These are phyloP conservation scores for Cladosporium sp. DNA, from an alignment of 2,329 filamentous ascomycete species.

Conservation along the genomic window DNA sequence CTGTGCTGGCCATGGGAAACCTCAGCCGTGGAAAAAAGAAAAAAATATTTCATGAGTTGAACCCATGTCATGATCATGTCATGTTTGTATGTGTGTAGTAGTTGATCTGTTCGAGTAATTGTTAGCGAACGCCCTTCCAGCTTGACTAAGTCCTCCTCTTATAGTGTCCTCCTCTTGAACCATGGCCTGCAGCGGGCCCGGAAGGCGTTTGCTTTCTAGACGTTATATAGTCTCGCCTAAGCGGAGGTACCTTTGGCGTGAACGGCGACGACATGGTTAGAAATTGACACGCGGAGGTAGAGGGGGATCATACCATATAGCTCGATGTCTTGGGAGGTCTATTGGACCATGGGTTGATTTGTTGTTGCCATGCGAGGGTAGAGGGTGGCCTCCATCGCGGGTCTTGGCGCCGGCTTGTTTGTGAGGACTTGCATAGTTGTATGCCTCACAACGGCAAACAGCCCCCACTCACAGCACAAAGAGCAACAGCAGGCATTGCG, in stretches of 20 bases:
- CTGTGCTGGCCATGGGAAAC: not conserved
- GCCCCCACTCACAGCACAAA: not conserved
- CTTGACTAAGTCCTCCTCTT: not conserved
- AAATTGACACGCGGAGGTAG: slow-evolving; percentile 6
- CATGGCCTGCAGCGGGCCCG: not conserved
- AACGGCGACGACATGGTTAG: slow-evolving; percentile 7
- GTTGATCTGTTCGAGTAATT: not conserved
- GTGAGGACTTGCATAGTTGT: not conserved
- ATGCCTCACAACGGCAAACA: not conserved
- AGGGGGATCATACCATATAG: slow-evolving; percentile 7
- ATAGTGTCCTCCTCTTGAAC: not conserved
- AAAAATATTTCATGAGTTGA: not conserved
- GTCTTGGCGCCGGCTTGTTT: slow-evolving; percentile 6
- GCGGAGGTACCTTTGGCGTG: slow-evolving; percentile 1
- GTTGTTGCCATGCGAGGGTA: slow-evolving; percentile 12
- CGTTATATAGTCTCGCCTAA: slow-evolving; percentile 2
- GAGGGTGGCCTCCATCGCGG: not conserved
- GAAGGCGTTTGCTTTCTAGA: not conserved
- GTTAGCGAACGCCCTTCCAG: not conserved
- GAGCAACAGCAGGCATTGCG: not conserved
- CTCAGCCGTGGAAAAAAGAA: not conserved
- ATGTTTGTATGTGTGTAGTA: not conserved
- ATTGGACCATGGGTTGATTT: slow-evolving; percentile 8
- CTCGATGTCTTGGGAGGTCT: slow-evolving; percentile 9
- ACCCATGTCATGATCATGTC: not conserved